A percentile compares a stretch with the other conserved stretches of the same genome.
Conservation (phyloP, 2,329 filamentous ascomycete genomes). For the Dactylonectria estremocensis region DNA sequence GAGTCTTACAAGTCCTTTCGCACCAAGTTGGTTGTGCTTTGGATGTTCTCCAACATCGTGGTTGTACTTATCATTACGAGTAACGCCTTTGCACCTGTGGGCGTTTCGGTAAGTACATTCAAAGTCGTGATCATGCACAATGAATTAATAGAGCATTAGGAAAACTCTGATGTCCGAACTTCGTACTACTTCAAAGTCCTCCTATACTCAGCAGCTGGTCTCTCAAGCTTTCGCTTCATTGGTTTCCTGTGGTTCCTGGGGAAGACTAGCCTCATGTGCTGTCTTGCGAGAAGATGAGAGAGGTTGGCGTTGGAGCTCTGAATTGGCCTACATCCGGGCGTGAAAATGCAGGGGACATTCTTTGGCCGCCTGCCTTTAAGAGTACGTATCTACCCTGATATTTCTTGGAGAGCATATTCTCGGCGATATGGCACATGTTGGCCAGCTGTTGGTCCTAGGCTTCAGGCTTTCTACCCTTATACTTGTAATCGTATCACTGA, state of each 20-base stretch:
- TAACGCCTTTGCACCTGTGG: background rate
- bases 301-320: too few species aligned
- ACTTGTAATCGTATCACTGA: too few species aligned
- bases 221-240: conserved; percentile 89
- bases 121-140: background rate
- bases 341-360: too few species aligned
- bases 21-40: conserved; percentile 10
- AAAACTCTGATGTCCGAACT: conserved; percentile 72
- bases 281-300: conserved; percentile 75
- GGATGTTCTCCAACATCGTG: conserved; percentile 13
- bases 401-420: too few species aligned
- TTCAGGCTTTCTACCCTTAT: too few species aligned
- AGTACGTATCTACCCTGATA: too few species aligned
- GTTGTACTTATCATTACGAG: conserved; percentile 14
- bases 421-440: too few species aligned
- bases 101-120: conserved; percentile 11
- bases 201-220: conserved; percentile 86
- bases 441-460: too few species aligned
- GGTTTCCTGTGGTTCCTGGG: conserved; percentile 95
- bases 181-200: conserved; percentile 91
- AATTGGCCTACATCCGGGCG: too few species aligned
- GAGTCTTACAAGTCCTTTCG: conserved; percentile 25
- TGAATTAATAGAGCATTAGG: conserved; percentile 2
- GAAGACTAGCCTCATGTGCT: conserved; percentile 94
- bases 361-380: too few species aligned